Conservation (phyloP, 1,284 basidiomycete genomes). For the Papiliotrema laurentii region DNA sequence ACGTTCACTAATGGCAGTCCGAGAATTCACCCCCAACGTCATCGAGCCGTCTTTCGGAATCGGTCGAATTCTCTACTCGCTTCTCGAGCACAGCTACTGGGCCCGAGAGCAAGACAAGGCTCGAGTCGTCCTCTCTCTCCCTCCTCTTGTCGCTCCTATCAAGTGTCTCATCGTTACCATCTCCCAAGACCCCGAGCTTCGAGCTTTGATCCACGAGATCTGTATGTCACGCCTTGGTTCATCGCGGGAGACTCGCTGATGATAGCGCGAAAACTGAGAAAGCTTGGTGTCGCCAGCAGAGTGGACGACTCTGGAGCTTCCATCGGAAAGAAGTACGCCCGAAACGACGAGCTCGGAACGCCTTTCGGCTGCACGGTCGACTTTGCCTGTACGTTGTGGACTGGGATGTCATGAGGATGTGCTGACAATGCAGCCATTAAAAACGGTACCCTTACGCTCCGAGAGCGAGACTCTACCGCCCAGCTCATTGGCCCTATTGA, state of each 20-base stretch:
- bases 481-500: constrained; percentile 92
- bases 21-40: constrained; percentile 95
- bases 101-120: constrained; percentile 83
- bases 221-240: constrained; percentile 60
- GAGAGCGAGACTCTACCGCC: constrained; percentile 90
- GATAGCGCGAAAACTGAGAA: constrained; percentile 76
- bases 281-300: constrained; percentile 80
- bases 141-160: constrained; percentile 86
- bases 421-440: constrained; percentile 59
- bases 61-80: constrained; percentile 88
- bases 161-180: constrained; percentile 97
- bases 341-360: constrained; percentile 98
- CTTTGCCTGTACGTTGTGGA: constrained; percentile 81
- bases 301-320: constrained; percentile 94
- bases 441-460: constrained; percentile 82
- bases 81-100: constrained; percentile 97
- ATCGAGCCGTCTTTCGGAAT: constrained; percentile 99
- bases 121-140: constrained; percentile 84
- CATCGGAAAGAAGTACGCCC: constrained; percentile 93
- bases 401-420: no score
- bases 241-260: background rate
- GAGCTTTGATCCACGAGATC: constrained; percentile 79
- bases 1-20: constrained; percentile 54
- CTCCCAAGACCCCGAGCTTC: constrained; percentile 79
- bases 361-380: constrained; percentile 95